Conservation (phyloP, 2,329 filamentous ascomycete species). For the Penicillium sp. region DNA sequence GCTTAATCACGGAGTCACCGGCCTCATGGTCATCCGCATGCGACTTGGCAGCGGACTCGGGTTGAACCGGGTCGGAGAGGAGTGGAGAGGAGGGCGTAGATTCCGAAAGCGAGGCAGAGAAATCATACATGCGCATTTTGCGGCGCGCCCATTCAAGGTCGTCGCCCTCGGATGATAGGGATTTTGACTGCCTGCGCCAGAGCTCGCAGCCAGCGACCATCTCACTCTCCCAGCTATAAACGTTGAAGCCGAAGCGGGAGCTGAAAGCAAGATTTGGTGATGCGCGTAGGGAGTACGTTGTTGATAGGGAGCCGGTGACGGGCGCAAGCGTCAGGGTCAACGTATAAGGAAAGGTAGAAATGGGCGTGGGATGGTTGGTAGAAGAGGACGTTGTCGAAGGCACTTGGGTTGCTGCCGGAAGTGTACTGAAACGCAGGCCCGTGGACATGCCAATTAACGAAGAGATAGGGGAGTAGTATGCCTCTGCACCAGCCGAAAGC, state of each 20-base stretch:
- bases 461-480: slow-evolving; percentile 93
- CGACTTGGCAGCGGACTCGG: slow-evolving; percentile 7
- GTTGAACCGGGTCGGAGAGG: slow-evolving; percentile 13
- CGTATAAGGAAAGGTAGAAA: slow-evolving; percentile 80
- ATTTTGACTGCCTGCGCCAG: slow-evolving; percentile 60
- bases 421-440: slow-evolving; percentile 81
- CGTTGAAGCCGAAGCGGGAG: slow-evolving; percentile 92
- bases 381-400: slow-evolving; percentile 22
- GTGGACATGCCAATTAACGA: slow-evolving; percentile 89
- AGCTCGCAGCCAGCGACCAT: slow-evolving; percentile 88
- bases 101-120: slow-evolving; percentile 18
- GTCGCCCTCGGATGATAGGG: slow-evolving; percentile 39
- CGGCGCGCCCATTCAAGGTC: slow-evolving; percentile 41
- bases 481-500: slow-evolving; percentile 84
- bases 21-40: slow-evolving; percentile 51
- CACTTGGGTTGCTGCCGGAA: slow-evolving; percentile 53
- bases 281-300: slow-evolving; percentile 86
- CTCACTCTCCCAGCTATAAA: slow-evolving; percentile 96
- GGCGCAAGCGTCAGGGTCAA: slow-evolving; percentile 92
- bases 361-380: slow-evolving; percentile 29
- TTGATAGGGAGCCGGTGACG: slow-evolving; percentile 86
- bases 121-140: slow-evolving; percentile 32
- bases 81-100: slow-evolving; percentile 17
- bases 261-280: slow-evolving; percentile 78
- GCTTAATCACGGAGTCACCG: slow-evolving; percentile 82